Evolutionary conservation across 1,139 yeast genomes (phyloP), one percentile per base, ranked within the genome.

Genomic region (Diutina siamensis): DNA sequence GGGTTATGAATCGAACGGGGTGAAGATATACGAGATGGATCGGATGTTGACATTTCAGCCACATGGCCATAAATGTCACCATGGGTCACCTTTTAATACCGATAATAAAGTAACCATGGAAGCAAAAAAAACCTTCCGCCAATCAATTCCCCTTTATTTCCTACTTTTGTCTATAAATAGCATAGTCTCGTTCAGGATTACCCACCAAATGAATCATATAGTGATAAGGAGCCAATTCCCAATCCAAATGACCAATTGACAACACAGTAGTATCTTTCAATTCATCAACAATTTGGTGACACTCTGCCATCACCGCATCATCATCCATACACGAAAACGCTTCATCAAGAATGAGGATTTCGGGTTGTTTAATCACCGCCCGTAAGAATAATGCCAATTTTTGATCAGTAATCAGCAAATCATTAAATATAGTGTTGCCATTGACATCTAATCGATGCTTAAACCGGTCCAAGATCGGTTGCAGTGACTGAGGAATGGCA

Each of bases 281-380:
- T 20, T 70, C 61, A 2, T 53, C 35, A 15, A 88, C 66, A n/a
- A 82, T 57, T 15, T 68, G 65, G 55, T 85, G 88, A 52, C 96
- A 88, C 49, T 68, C 68, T 21, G 68, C 66, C 60, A 88, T 73
- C 36, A 80, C 69, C 28, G 65, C 51, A 33, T 58, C 74, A 48
- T 78, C 82, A 45, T 83, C 87, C 94, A 89, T 86, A 28, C 92
- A 94, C 15, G 95, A 84, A 51, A 92, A 80, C 0, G 97, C 95
- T 64, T 92, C 98, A 59, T 92, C 98, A 2, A 92, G 67, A 46
- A 92, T 83, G 44, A 92, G 65, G 2, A 92, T 64, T 44, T 76
- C 74, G 0, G 98, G 98, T 50, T 76, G 67, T 59, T 84, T 86
- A 45, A 85, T 71, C 15, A 88, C 57, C 1, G 95, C 83, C 48